Evolutionary conservation across 1,284 basidiomycete species (phyloP), one percentile per base, ranked within the genome.

Genomic region (Ceratobasidium sp.): DNA sequence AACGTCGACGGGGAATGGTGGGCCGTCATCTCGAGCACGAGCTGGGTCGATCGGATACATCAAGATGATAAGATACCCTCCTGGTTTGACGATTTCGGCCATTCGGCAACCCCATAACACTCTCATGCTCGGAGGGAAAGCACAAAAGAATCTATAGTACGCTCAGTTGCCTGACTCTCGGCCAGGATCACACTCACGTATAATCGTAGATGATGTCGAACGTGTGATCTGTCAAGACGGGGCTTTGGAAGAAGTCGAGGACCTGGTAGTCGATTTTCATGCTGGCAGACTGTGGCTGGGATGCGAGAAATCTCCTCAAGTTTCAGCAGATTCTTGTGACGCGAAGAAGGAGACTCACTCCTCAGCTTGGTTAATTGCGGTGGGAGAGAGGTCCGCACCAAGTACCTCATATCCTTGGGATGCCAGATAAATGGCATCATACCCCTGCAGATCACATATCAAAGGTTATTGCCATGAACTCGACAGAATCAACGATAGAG

Each of bases 141-240:
- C 92, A 50, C 91, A 91, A 79, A 93, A 92, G 83, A 93, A 93
- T 0, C 91, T 93, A 78, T 7, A 16, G 4, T 38, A 79, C 62
- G 41, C 50, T 74, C 52, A 20, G 59, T 35, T 12, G 33, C 59
- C 33, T 60, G 60, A 27, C 66, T 18, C 27, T 27, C 62, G 27
- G 69, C 65, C 46, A 41, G n/a, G 38, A 52, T 60, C 68, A 27
- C 18, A 86, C 89, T 77, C 79, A 92, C 91, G 91, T 92, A 81
- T 92, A 91, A 82, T 93, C 92, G 80, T 90, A 91, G 12, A 92
- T 85, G 12, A 93, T 80, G 79, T 91, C 89, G 79, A 89, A 91
- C 16, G 82, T 82, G 20, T 85, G 83, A 6, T 87, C 85, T 0
- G 86, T 81, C 14, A 85, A 81, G 41, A 81, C 79, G 70, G 87